Conservation (phyloP, 2,329 filamentous ascomycete species). For the Colletotrichum acutatum region DNA sequence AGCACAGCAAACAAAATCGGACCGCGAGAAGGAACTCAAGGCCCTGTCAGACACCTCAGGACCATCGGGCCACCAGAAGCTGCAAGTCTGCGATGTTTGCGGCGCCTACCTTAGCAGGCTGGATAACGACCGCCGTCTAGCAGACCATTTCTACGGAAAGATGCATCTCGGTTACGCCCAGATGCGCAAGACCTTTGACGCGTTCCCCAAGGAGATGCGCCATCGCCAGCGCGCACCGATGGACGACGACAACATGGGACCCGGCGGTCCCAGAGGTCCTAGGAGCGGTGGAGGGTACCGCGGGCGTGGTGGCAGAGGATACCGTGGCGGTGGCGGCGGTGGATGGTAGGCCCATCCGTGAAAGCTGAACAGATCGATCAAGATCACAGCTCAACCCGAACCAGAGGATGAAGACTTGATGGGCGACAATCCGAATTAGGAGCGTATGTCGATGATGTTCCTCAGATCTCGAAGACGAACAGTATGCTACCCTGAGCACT, state of each 20-base stretch:
- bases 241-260: constrained; percentile 54
- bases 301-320: constrained; percentile 61
- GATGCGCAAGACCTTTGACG: constrained; percentile 93
- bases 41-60: constrained; percentile 91
- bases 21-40: constrained; percentile 89
- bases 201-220: constrained; percentile 88
- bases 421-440: background rate
- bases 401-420: no score
- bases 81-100: constrained; percentile 98
- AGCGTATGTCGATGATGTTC: background rate
- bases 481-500: background rate
- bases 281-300: constrained; percentile 66
- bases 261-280: constrained; percentile 61
- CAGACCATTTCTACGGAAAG: constrained; percentile 99
- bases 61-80: constrained; percentile 94
- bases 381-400: background rate
- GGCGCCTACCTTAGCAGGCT: constrained; percentile 92
- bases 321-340: constrained; percentile 48
- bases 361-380: background rate
- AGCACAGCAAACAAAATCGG: constrained; percentile 82
- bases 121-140: constrained; percentile 92
- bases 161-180: constrained; percentile 99
- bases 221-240: constrained; percentile 71
- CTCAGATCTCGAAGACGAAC: background rate
- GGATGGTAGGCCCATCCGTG: constrained; percentile 53